These are phyloP conservation scores for Hypoxylon lienhwacheense DNA, from an alignment of 495 filamentous ascomycete species.

Conservation along the genomic window DNA sequence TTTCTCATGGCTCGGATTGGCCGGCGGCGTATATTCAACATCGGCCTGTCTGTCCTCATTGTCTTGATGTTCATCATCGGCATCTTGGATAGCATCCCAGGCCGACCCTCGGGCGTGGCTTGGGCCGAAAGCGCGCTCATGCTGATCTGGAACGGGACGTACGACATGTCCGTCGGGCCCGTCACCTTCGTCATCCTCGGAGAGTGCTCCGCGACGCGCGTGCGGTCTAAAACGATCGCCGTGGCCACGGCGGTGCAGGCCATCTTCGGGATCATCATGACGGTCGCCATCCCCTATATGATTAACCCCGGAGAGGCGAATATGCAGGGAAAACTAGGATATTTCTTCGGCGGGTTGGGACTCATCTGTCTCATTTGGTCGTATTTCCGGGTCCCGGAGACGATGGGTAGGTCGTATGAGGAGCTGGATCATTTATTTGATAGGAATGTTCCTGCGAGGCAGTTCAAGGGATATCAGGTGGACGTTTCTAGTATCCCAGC, in stretches of 20 bases:
- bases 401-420: conserved; percentile 60
- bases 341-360: conserved; percentile 65
- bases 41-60: conserved; percentile 50
- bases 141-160: conserved; percentile 60
- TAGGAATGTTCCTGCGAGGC: conserved; percentile 56
- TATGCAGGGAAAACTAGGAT: conserved; percentile 66
- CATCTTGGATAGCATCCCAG: conserved; percentile 57
- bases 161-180: conserved; percentile 60
- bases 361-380: conserved; percentile 47
- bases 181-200: conserved; percentile 64
- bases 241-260: conserved; percentile 64
- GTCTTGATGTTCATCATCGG: conserved; percentile 60
- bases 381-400: conserved; percentile 64
- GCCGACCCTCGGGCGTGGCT: conserved; percentile 43
- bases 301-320: conserved; percentile 67
- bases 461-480: conserved; percentile 47
- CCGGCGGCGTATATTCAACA: conserved; percentile 57
- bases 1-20: conserved; percentile 56
- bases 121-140: conserved; percentile 60
- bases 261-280: conserved; percentile 61
- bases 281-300: conserved; percentile 66
- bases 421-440: conserved; percentile 59
- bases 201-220: conserved; percentile 59
- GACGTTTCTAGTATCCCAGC: conserved; percentile 23
- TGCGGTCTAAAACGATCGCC: conserved; percentile 65